Base-by-base conservation (phyloP, 2,329 filamentous ascomycete species). In the Pleurostoma richardsiae region DNA sequence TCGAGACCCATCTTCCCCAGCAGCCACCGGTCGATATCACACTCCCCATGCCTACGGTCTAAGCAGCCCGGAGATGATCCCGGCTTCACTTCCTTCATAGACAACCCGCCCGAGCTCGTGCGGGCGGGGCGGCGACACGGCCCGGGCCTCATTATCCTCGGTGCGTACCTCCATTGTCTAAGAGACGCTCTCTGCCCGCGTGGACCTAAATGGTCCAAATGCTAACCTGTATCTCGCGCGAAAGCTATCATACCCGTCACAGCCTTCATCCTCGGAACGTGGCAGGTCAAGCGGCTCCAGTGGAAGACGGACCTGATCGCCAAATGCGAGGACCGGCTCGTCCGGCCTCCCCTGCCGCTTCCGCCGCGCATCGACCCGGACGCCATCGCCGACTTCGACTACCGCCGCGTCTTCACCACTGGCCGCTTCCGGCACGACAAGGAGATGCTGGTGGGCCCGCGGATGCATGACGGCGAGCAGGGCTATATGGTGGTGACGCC, bases 281-380 rank as follows among this genome's bases (percentile, higher is more conserved):
- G 94, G 94, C 94, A 99, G 65, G 88, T 99, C 45, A 83, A 95
- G 65, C 86, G 94, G 8, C 80, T 99, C 2, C 82, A 85, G 49
- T 96, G 92, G 91, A 99, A 99, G 66, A 90, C 90, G 4, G 87
- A 95, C 41, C 76, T 99, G 10, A 84, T 99, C 51, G 90, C 92
- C 49, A 89, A 86, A 56, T 90, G 88, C 66, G 94, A 97, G 70
- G 91, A 99, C 72, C 87, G 92, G 4, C 79, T 99, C 33, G 79
- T 96, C 39, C 88, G 88, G 47, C 79, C 86, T 19, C 94, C 94
- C 0, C 74, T 99, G 0, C 92, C 92, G 0, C 73, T 99, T 0
- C 94, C 94, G 4, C 85, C 90, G 3, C 79, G 81, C 46, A 77
- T 99, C 52, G 90, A 97, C 63, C 86, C 89, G 0, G 71, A 75